A percentile compares a stretch with the other conserved stretches of the same genome.
Conservation (phyloP, 345 rosid genomes). For the Salix viminalis region DNA sequence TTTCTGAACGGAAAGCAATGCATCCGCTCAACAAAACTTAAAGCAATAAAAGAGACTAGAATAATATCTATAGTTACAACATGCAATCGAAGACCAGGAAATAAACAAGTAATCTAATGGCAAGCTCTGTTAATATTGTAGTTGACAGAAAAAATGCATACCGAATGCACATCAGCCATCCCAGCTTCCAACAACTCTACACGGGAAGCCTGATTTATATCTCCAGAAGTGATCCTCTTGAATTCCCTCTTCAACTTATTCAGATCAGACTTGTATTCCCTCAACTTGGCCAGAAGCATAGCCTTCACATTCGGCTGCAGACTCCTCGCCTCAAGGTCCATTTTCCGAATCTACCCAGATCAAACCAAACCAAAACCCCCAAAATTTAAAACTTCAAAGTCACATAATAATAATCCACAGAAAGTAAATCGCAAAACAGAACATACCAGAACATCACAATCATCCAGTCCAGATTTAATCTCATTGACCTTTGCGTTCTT, state of each 20-base stretch:
- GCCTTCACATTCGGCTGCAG: conserved; percentile 77
- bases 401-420: neutral
- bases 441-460: conserved; percentile 75
- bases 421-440: neutral
- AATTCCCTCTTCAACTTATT: conserved; percentile 76
- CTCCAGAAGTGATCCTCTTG: conserved; percentile 51
- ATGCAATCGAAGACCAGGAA: neutral
- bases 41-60: neutral
- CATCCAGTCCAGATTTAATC: conserved; percentile 70
- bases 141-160: conserved; percentile 13
- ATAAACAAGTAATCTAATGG: neutral
- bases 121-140: neutral
- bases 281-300: conserved; percentile 71
- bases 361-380: neutral
- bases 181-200: conserved; percentile 69
- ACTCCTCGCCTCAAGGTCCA: conserved; percentile 91
- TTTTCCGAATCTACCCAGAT: conserved; percentile 58
- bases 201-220: conserved; percentile 46
- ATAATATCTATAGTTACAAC: neutral
- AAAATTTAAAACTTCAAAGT: neutral
- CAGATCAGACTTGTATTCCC: conserved; percentile 83
- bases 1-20: neutral
- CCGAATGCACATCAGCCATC: conserved; percentile 46
- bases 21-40: neutral
- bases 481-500: conserved; percentile 50